Evolutionary conservation across 2,329 filamentous ascomycete genomes (phyloP).

Genomic region (Aspergillus ochraceus): DNA sequence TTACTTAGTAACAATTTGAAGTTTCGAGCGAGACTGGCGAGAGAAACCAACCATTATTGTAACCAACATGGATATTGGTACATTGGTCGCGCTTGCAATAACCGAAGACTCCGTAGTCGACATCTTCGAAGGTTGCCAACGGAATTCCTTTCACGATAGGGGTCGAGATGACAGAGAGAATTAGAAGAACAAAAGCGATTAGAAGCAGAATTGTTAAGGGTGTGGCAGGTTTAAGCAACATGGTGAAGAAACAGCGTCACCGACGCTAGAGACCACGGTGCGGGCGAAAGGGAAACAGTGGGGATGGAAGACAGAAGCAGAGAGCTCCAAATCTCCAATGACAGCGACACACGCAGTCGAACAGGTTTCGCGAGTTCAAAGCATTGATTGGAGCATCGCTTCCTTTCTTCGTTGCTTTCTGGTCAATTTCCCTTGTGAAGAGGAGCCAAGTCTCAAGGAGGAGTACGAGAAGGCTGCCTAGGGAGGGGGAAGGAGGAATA

Average conservation of each 20-base stretch:
- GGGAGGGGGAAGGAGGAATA: not conserved
- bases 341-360: not conserved
- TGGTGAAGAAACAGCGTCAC: constrained; percentile 37
- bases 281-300: not conserved
- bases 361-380: not conserved
- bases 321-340: not conserved
- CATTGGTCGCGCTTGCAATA: constrained; percentile 71
- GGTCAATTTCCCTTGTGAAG: not conserved
- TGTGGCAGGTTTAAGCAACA: constrained; percentile 88
- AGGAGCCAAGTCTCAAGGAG: not conserved
- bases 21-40: constrained; percentile 1
- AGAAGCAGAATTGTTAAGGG: constrained; percentile 84
- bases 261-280: constrained; percentile 4
- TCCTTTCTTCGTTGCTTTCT: not conserved
- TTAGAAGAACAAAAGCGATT: constrained; percentile 77
- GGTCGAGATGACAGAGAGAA: constrained; percentile 86
- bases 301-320: not conserved
- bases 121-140: constrained; percentile 72
- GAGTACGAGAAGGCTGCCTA: not conserved
- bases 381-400: not conserved
- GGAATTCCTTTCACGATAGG: constrained; percentile 85
- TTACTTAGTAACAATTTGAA: constrained; percentile 1
- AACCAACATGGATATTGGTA: constrained; percentile 76
- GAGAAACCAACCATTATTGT: constrained; percentile 69
- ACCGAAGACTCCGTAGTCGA: constrained; percentile 90